Evolutionary conservation across 371 early-diverging fungal species (phyloP), one percentile per base, ranked within the genome.

Genomic region (Mucor piriformis): DNA sequence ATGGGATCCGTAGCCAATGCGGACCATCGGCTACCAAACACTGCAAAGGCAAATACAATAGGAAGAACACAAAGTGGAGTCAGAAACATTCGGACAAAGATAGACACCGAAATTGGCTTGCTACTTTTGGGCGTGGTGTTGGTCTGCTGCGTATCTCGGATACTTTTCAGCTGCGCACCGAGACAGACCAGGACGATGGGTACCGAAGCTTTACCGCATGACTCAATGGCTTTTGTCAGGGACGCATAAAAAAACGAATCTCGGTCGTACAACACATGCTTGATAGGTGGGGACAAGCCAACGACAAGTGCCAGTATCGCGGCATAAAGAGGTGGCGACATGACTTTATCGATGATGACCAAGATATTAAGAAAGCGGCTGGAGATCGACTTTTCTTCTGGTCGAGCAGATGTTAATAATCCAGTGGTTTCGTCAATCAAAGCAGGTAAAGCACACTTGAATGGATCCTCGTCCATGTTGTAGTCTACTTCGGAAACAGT

Each of bases 181-280:
- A 91, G 76, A 55, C 88, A 86, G 10, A 88, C 67, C 34, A 91
- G 67, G 20, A 87, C 82, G 52, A 88, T 72, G 3, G 91, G 91
- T 18, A 91, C 87, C 6, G 88, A 82, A 8, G 87, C 83, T 25
- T 75, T 76, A 20, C 88, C 87, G 64, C 88, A 88, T 29, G 79
- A 71, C 46, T 87, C 84, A 20, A 91, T 77, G 0, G 89, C 87
- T 12, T 69, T 66, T n/a, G 87, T 79, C 48, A 88, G 51, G 8
- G 86, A 69, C 15, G 85, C 69, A 50, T 84, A 79, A 4, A 88
- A 54, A 52, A 80, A 76, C 0, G 79, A 67, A 18, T 82, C 73
- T 29, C 71, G 50, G n/a, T 73, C 71, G 50, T 77, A 84, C 64
- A 90, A 53, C 12, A 80, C 46, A n/a, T 57, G 43, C 42, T 85